Conservation (phyloP, 1,284 basidiomycete species). For the Trichosporon coremiiforme region DNA sequence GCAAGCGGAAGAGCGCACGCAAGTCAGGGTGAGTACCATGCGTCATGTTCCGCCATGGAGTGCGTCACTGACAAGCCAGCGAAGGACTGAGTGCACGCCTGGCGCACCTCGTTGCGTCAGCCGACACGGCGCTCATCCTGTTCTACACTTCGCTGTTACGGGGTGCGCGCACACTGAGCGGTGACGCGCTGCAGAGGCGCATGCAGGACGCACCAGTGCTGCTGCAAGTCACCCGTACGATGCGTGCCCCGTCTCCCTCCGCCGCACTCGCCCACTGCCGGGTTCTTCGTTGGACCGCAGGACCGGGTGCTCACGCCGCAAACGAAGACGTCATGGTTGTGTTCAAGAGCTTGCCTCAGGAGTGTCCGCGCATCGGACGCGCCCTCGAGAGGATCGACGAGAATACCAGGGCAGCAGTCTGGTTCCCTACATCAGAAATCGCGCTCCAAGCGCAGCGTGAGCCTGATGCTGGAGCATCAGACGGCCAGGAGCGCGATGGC, state of each 20-base stretch:
- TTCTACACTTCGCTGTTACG: slow-evolving; percentile 49
- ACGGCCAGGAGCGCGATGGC: not conserved
- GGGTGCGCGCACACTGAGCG: slow-evolving; percentile 22
- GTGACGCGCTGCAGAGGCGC: slow-evolving; percentile 23
- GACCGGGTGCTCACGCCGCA: not conserved
- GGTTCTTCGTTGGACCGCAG: slow-evolving; percentile 20
- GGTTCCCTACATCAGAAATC: slow-evolving; percentile 7
- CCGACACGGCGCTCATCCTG: slow-evolving; percentile 40
- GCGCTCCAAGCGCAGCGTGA: not conserved
- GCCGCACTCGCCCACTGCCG: slow-evolving; percentile 32
- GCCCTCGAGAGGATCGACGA: not conserved
- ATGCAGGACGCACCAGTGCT: slow-evolving; percentile 26
- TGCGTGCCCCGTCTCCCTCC: slow-evolving; percentile 33
- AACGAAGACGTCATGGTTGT: slow-evolving; percentile 26
- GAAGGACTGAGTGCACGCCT: slow-evolving; percentile 22
- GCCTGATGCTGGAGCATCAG: not conserved
- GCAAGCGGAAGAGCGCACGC: slow-evolving; percentile 34
- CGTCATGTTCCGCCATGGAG: not conserved
- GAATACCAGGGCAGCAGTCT: not conserved
- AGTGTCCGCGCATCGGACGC: slow-evolving; percentile 38
- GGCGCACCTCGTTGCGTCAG: slow-evolving; percentile 29
- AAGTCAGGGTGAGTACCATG: slow-evolving; percentile 12
- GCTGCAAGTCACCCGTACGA: slow-evolving; percentile 15
- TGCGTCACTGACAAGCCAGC: not conserved
- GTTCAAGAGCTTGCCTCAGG: slow-evolving; percentile 35